Evolutionary conservation across 345 rosid genomes (phyloP).

Genomic region (Pseudoturritis turrita): DNA sequence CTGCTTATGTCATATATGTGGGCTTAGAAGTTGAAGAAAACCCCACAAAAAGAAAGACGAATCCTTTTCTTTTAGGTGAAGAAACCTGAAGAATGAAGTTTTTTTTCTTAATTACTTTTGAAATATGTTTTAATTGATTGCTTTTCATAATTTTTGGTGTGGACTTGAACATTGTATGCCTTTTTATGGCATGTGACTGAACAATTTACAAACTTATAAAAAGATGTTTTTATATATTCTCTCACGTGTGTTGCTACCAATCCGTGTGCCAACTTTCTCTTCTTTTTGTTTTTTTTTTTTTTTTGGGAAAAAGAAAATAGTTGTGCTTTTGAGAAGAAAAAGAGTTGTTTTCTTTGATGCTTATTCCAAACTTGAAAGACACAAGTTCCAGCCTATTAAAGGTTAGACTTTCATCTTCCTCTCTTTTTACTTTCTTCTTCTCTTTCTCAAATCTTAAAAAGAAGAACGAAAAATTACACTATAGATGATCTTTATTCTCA

Average conservation of each 20-base stretch:
- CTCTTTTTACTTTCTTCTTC: background rate
- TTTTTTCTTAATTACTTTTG: background rate
- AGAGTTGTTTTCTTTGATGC: slow-evolving; percentile 24
- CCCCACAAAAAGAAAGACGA: slow-evolving; percentile 14
- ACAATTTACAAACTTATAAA: slow-evolving; percentile 7
- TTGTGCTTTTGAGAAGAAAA: slow-evolving; percentile 22
- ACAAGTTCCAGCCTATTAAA: slow-evolving; percentile 27
- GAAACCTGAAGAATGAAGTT: slow-evolving; percentile 25
- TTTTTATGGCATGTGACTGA: slow-evolving; percentile 31
- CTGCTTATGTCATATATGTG: slow-evolving; percentile 19
- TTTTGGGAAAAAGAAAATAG: slow-evolving; percentile 1
- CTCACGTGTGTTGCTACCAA: slow-evolving; percentile 33
- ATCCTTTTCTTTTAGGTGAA: slow-evolving; percentile 31
- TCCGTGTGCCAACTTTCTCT: slow-evolving; percentile 31
- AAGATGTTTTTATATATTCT: slow-evolving; percentile 18
- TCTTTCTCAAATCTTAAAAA: background rate
- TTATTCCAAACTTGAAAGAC: slow-evolving; percentile 31
- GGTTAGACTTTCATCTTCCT: slow-evolving; percentile 22
- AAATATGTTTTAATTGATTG: slow-evolving; percentile 1
- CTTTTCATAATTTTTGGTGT: background rate
- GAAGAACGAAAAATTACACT: background rate
- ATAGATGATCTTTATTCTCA: background rate
- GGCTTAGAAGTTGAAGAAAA: slow-evolving; percentile 19
- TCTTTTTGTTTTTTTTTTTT: background rate
- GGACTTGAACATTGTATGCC: slow-evolving; percentile 18